Conservation (phyloP, 2,329 filamentous ascomycete species). For the Orbilia blumenaviensis region DNA sequence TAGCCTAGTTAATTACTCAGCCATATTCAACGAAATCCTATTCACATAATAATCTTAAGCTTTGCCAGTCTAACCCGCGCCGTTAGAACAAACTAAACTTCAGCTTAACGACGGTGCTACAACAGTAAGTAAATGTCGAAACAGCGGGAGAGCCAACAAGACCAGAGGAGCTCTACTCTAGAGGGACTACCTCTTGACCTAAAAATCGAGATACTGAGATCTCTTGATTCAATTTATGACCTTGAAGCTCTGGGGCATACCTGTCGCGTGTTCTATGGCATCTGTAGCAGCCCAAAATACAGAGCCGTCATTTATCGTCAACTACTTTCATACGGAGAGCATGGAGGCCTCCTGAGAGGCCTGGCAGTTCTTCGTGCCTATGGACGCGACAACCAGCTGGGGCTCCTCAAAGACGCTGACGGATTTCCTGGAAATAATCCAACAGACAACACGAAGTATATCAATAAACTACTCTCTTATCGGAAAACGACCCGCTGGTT, state of each 20-base stretch:
- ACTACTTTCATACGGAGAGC: not conserved
- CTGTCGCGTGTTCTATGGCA: slow-evolving; percentile 2
- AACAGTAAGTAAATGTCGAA: slow-evolving; percentile 8
- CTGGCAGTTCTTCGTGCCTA: slow-evolving; percentile 14
- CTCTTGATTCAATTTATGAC: slow-evolving; percentile 16
- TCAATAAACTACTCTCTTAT: not conserved
- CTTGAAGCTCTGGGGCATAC: slow-evolving; percentile 4
- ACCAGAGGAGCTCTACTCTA: not conserved
- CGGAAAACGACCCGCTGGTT: slow-evolving; percentile 19
- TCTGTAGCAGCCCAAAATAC: slow-evolving; percentile 8
- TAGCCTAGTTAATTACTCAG: no score
- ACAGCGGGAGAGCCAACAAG: no score
- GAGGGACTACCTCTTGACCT: slow-evolving; percentile 20
- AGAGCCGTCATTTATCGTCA: not conserved
- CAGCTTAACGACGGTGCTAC: not conserved
- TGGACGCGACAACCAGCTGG: not conserved
- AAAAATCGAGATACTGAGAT: slow-evolving; percentile 13
- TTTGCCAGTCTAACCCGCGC: no score
- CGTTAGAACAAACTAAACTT: no score
- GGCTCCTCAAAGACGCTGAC: not conserved
- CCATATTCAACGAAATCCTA: no score
- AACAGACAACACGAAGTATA: slow-evolving; percentile 27
- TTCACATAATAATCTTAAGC: no score
- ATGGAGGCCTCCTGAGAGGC: not conserved
- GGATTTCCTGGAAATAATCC: not conserved